These are phyloP conservation scores for Eucalyptus marginata DNA, from an alignment of 345 rosid species.

Conservation along the genomic window DNA sequence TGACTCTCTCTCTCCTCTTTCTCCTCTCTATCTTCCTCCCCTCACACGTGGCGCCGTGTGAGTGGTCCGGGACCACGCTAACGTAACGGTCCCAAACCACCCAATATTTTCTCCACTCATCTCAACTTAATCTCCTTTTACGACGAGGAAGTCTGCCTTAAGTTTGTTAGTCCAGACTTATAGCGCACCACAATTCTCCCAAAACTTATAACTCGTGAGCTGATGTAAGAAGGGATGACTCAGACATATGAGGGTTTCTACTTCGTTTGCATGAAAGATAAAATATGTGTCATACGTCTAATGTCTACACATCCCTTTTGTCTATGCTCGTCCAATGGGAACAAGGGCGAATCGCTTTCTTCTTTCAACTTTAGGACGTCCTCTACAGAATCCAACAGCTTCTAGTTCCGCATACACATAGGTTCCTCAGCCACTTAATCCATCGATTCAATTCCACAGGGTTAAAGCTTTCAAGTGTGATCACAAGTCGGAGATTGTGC, in stretches of 20 bases:
- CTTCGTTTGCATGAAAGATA: background rate
- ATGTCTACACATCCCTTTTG: background rate
- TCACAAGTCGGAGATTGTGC: background rate
- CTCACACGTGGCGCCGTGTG: too few relatives aligned
- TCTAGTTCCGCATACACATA: background rate
- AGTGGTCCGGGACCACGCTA: too few relatives aligned
- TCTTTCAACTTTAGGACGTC: background rate
- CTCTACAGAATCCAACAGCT: background rate
- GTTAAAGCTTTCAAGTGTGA: background rate
- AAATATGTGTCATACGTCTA: background rate
- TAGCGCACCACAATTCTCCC: background rate
- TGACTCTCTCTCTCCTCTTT: too few relatives aligned
- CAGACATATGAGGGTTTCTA: background rate
- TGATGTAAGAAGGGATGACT: background rate
- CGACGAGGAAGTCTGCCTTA: background rate
- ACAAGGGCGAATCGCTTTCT: background rate
- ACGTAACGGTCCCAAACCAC: too few relatives aligned
- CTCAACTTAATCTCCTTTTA: background rate
- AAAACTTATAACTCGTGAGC: background rate
- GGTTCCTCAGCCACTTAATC: background rate
- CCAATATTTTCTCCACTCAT: too few relatives aligned
- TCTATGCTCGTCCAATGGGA: background rate
- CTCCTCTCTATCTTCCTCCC: too few relatives aligned
- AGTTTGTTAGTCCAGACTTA: background rate
- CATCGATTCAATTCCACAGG: background rate